These are phyloP conservation scores for Pistacia atlantica DNA, from an alignment of 345 rosid species.

Conservation along the genomic window DNA sequence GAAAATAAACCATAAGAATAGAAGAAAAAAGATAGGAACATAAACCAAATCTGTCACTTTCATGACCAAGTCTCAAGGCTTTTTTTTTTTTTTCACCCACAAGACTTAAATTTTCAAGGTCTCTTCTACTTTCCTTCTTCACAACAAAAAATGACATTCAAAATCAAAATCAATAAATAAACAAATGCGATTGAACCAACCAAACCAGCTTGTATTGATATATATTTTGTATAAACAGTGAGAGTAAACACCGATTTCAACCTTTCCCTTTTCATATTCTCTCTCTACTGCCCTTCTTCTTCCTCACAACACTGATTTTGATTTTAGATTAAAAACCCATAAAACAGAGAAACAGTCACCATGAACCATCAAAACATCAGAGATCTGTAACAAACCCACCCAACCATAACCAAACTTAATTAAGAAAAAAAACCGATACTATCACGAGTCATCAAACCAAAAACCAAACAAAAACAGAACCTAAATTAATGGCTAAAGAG, in stretches of 20 bases:
- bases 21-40: neutral
- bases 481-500: neutral
- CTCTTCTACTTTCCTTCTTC: neutral
- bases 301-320: slow-evolving; percentile 18
- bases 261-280: too few species aligned
- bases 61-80: neutral
- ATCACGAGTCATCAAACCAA: slow-evolving; percentile 4
- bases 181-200: slow-evolving; percentile 13
- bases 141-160: neutral
- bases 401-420: neutral
- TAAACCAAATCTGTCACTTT: slow-evolving; percentile 6
- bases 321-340: neutral
- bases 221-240: slow-evolving; percentile 41
- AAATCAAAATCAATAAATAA: neutral
- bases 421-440: neutral
- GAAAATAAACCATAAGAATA: neutral
- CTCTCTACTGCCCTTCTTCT: slow-evolving; percentile 34
- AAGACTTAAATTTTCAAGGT: neutral
- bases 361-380: neutral
- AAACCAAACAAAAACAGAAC: neutral
- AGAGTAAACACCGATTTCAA: slow-evolving; percentile 24
- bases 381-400: neutral
- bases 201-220: slow-evolving; percentile 44
- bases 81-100: neutral
- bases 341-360: neutral